Percentiles rank a stretch among this genome's conserved stretches.
These are phyloP conservation scores for Luvunga scandens DNA, from an alignment of 345 rosid species.

Conservation along the genomic window DNA sequence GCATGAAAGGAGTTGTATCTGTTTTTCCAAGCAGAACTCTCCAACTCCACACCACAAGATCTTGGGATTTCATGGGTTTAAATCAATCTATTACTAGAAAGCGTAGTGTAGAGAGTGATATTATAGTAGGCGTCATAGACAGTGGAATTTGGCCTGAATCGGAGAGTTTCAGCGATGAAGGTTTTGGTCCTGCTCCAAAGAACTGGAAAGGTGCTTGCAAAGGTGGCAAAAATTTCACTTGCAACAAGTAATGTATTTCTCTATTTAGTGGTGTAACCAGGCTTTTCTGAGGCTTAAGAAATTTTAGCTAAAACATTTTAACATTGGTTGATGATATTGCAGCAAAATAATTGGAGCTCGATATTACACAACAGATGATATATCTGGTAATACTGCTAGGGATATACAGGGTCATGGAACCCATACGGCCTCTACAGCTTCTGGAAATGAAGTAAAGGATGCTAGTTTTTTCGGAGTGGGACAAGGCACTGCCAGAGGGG, in stretches of 20 bases:
- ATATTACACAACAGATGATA: background rate
- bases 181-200: slow-evolving; percentile 47
- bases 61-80: slow-evolving; percentile 49
- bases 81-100: background rate
- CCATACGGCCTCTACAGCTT: slow-evolving; percentile 69
- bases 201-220: slow-evolving; percentile 48
- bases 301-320: no score
- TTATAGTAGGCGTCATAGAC: slow-evolving; percentile 39
- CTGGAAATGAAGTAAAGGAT: slow-evolving; percentile 42
- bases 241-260: slow-evolving; percentile 42
- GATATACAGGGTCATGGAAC: slow-evolving; percentile 42
- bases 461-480: slow-evolving; percentile 47
- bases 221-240: slow-evolving; percentile 39
- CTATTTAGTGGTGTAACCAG: no score
- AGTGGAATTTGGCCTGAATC: slow-evolving; percentile 48
- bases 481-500: slow-evolving; percentile 53
- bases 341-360: slow-evolving; percentile 50
- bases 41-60: slow-evolving; percentile 36
- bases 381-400: background rate
- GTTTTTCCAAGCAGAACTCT: slow-evolving; percentile 27
- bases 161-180: slow-evolving; percentile 38
- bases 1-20: slow-evolving; percentile 27
- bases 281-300: background rate
- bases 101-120: slow-evolving; percentile 15
- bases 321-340: background rate